Percentiles rank a stretch among this genome's conserved stretches.
Evolutionary conservation across 2,329 filamentous ascomycete genomes (phyloP).

Genomic region (Fusarium dlaminii): DNA sequence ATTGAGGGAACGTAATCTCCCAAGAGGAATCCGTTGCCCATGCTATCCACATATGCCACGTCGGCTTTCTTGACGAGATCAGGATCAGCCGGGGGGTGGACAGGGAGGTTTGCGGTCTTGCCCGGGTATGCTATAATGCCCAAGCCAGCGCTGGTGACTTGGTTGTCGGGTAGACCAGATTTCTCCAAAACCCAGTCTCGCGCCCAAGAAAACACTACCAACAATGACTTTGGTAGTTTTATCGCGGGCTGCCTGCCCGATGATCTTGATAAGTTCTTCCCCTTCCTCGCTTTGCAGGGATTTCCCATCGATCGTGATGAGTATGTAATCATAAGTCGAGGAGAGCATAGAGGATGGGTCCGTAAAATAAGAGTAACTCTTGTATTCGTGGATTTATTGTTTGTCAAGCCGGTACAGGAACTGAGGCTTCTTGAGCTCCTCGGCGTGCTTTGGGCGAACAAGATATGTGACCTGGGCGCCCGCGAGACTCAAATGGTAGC

Average conservation of each 20-base stretch:
- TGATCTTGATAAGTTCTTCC: neutral
- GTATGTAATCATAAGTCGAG: neutral
- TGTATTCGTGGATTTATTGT: no score
- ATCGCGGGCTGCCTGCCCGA: neutral
- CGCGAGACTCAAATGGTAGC: no score
- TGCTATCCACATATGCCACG: neutral
- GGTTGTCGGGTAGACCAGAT: neutral
- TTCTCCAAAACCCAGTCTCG: neutral
- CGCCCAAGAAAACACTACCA: neutral
- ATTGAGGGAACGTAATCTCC: neutral
- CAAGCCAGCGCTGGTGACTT: neutral
- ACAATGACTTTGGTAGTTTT: neutral
- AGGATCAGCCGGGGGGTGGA: neutral
- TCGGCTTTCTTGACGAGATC: neutral
- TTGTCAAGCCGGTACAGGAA: no score
- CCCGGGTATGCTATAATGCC: accelerated
- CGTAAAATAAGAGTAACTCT: neutral
- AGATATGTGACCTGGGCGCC: no score
- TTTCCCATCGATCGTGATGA: neutral
- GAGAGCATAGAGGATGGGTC: neutral
- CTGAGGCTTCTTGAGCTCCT: no score
- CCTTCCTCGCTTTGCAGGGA: neutral
- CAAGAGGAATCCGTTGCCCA: neutral
- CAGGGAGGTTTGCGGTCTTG: neutral
- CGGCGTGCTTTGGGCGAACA: no score